phyloP scores from a whole-genome alignment of 805 yeast genomes.

The Candida sakaeoensis region DNA sequence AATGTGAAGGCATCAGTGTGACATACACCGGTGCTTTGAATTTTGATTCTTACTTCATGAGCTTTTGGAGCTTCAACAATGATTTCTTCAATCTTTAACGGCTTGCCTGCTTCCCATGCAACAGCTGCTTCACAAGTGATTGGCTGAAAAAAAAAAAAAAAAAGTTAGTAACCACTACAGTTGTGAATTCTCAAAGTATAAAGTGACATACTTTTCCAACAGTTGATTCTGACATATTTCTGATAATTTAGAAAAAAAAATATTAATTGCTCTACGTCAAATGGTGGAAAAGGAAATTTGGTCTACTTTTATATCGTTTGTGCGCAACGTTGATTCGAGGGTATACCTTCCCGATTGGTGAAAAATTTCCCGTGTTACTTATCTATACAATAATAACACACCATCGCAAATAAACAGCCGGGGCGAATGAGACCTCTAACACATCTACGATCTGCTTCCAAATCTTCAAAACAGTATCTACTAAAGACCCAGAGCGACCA shows the following conservation, averaged over 20 bases:
- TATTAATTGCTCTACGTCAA: too few relatives aligned
- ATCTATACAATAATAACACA: background rate
- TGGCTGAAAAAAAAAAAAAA: slow-evolving; percentile 26
- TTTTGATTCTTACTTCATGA: slow-evolving; percentile 93
- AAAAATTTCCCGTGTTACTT: background rate
- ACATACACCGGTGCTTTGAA: slow-evolving; percentile 89
- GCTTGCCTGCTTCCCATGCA: slow-evolving; percentile 93
- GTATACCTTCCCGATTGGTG: background rate
- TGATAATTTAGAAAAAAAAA: background rate
- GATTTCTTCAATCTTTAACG: slow-evolving; percentile 77
- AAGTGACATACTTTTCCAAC: slow-evolving; percentile 17
- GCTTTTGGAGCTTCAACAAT: slow-evolving; percentile 94
- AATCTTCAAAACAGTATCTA: slow-evolving; percentile 7
- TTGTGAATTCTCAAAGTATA: background rate
- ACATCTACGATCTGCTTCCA: slow-evolving; percentile 6
- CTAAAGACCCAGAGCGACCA: slow-evolving; percentile 4
- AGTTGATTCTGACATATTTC: slow-evolving; percentile 13
- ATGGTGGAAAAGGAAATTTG: background rate
- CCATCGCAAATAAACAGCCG: background rate
- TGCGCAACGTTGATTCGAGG: background rate
- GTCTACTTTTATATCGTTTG: background rate
- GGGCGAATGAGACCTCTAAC: background rate
- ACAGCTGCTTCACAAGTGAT: slow-evolving; percentile 94
- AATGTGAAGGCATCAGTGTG: slow-evolving; percentile 98
- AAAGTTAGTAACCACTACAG: slow-evolving; percentile 6